These are phyloP conservation scores for Colletotrichum euphorbiae DNA, from an alignment of 2,329 filamentous ascomycete species.

Conservation along the genomic window DNA sequence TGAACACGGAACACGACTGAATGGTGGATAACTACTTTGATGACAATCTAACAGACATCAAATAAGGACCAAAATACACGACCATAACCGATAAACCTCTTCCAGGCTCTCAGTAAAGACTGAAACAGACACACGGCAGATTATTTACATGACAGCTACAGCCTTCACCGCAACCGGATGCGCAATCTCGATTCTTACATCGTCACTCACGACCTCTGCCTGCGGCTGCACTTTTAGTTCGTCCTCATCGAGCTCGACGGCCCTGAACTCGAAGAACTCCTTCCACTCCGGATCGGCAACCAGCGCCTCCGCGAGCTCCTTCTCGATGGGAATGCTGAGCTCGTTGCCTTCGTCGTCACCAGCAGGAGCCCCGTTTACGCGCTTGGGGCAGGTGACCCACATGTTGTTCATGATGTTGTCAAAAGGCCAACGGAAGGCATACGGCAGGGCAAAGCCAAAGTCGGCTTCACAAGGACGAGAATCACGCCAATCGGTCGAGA, in stretches of 20 bases:
- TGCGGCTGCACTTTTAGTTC: neutral
- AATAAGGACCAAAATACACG: no score
- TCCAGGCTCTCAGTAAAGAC: no score
- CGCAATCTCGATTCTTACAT: no score
- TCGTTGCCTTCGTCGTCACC: slow-evolving; percentile 51
- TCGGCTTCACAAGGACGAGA: slow-evolving; percentile 45
- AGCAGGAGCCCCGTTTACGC: slow-evolving; percentile 42
- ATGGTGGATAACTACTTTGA: neutral
- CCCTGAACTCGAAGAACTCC: slow-evolving; percentile 52
- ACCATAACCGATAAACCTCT: no score
- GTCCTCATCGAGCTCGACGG: slow-evolving; percentile 45
- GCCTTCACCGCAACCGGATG: no score
- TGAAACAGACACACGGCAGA: no score
- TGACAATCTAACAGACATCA: no score
- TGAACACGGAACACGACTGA: neutral
- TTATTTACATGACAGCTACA: no score
- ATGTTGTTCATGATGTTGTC: slow-evolving; percentile 46
- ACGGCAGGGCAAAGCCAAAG: slow-evolving; percentile 52
- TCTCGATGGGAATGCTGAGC: slow-evolving; percentile 51
- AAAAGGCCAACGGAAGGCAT: slow-evolving; percentile 48
- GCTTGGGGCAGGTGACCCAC: slow-evolving; percentile 46
- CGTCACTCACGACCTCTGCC: no score
- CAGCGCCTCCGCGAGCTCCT: slow-evolving; percentile 46
- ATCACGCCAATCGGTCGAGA: slow-evolving; percentile 52
- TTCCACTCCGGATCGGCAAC: slow-evolving; percentile 51